phyloP scores from a whole-genome alignment of 768 basidiomycete species.

The Suillus ampliporus region DNA sequence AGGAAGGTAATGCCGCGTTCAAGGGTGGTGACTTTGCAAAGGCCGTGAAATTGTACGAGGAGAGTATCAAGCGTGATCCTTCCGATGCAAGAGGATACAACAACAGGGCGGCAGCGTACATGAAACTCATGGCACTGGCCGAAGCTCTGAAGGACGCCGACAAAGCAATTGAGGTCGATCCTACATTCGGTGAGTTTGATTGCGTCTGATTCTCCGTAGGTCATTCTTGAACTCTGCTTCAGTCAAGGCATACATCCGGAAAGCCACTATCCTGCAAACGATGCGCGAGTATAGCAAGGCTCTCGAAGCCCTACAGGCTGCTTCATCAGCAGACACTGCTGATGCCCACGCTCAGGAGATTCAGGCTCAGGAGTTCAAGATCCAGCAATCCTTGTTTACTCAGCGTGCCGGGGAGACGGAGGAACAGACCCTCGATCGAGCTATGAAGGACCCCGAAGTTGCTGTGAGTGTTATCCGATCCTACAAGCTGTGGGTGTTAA shows the following conservation, averaged over 20 bases:
- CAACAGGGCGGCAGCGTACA: conserved; percentile 97
- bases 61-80: conserved; percentile 96
- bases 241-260: conserved; percentile 96
- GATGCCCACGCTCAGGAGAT: conserved; percentile 87
- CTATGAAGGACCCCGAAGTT: conserved; percentile 97
- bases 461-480: conserved; percentile 59
- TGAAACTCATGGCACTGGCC: conserved; percentile 90
- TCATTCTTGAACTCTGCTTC: conserved; percentile 4
- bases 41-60: conserved; percentile 91
- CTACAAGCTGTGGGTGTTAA: conserved; percentile 11
- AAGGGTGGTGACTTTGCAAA: conserved; percentile 91
- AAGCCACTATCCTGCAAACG: conserved; percentile 79
- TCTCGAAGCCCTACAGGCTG: conserved; percentile 80
- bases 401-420: conserved; percentile 87
- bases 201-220: neutral
- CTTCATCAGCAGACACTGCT: conserved; percentile 78
- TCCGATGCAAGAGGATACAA: conserved; percentile 92
- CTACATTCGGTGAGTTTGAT: conserved; percentile 68
- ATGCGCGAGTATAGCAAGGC: conserved; percentile 95
- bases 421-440: conserved; percentile 90
- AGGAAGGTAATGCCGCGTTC: conserved; percentile 92
- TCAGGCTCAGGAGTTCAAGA: conserved; percentile 77
- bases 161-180: conserved; percentile 90
- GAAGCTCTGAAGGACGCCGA: conserved; percentile 97
- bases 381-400: conserved; percentile 75